Percentiles rank a stretch among this genome's conserved stretches.
Conservation (phyloP, 441 rosid genomes). For the Erodium chrysanthum region DNA sequence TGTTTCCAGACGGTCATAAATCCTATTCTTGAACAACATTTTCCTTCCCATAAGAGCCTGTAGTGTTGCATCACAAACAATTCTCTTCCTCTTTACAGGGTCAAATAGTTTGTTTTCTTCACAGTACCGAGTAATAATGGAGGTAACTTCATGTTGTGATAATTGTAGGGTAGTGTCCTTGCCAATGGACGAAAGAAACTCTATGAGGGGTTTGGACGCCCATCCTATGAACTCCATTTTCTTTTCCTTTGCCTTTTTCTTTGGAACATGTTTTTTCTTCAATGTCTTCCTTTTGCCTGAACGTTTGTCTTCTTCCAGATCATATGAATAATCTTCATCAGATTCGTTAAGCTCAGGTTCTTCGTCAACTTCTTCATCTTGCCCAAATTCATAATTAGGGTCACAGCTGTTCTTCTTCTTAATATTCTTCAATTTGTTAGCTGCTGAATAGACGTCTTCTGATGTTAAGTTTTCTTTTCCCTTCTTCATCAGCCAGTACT, state of each 20-base stretch:
- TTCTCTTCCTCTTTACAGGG: constrained; percentile 30
- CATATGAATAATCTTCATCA: constrained; percentile 20
- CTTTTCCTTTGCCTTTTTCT: constrained; percentile 11
- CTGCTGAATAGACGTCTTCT: constrained; percentile 34
- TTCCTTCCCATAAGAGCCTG: constrained; percentile 33
- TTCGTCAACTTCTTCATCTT: background rate
- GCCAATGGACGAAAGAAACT: constrained; percentile 35
- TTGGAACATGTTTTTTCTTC: constrained; percentile 9
- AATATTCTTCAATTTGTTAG: constrained; percentile 29
- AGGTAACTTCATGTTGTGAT: constrained; percentile 27
- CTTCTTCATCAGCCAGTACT: constrained; percentile 48
- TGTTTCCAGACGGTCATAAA: constrained; percentile 29
- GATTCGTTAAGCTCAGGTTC: background rate
- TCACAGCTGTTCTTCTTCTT: constrained; percentile 1
- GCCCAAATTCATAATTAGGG: background rate
- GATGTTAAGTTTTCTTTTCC: constrained; percentile 33
- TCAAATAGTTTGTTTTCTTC: constrained; percentile 30
- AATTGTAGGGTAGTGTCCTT: constrained; percentile 27
- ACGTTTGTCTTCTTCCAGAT: constrained; percentile 13
- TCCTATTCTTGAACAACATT: constrained; percentile 23
- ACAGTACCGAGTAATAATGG: constrained; percentile 31
- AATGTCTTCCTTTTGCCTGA: constrained; percentile 23
- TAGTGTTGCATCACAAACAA: constrained; percentile 38
- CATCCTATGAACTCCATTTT: constrained; percentile 33
- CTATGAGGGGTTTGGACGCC: constrained; percentile 34